A percentile compares a stretch with the other conserved stretches of the same genome.
Evolutionary conservation across 106 monocot genomes (phyloP).

Genomic region (Dendrobium chrysotoxum): DNA sequence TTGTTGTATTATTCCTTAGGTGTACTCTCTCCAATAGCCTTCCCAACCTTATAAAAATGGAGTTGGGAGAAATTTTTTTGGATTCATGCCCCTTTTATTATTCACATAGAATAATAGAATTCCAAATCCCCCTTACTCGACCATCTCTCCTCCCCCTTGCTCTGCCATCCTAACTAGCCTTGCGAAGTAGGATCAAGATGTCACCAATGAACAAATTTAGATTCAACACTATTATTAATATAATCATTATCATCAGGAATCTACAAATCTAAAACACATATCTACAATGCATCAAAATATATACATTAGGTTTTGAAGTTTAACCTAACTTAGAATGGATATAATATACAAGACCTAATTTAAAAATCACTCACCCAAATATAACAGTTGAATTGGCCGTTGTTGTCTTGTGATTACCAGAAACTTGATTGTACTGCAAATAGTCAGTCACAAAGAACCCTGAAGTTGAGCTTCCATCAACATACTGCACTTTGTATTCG

Average conservation of each 20-base stretch:
- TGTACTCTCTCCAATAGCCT: too few species aligned
- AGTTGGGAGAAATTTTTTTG: too few species aligned
- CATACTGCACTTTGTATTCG: slow-evolving; percentile 66
- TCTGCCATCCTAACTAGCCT: too few species aligned
- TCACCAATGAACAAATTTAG: too few species aligned
- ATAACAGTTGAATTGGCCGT: slow-evolving; percentile 51
- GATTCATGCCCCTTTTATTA: too few species aligned
- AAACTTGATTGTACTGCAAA: slow-evolving; percentile 55
- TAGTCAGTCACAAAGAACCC: slow-evolving; percentile 60
- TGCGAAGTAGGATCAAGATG: too few species aligned
- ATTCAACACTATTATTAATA: background rate
- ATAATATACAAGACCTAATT: background rate
- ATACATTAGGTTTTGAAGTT: background rate
- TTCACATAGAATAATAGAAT: too few species aligned
- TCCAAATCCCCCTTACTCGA: too few species aligned
- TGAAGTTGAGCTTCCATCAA: slow-evolving; percentile 75
- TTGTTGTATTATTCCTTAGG: too few species aligned
- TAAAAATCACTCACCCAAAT: slow-evolving; percentile 61
- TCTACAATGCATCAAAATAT: background rate
- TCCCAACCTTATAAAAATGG: too few species aligned
- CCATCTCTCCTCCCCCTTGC: too few species aligned
- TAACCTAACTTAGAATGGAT: background rate
- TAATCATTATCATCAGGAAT: background rate
- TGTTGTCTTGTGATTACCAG: slow-evolving; percentile 54
- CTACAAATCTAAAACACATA: background rate